Conservation (phyloP, 1,284 basidiomycete genomes). For the Ustilago shanxiensis region DNA sequence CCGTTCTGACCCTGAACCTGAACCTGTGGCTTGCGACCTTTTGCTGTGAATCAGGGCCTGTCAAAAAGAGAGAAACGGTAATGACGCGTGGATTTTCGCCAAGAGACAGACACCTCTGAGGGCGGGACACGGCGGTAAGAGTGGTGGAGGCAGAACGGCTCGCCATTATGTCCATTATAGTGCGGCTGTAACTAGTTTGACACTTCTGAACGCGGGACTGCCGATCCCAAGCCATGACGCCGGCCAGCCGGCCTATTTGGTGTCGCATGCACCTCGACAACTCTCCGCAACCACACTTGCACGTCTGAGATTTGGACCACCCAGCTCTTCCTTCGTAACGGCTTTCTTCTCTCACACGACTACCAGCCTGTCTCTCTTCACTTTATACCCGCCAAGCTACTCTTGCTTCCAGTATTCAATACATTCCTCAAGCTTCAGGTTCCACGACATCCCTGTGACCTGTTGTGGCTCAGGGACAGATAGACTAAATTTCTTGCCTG, state of each 20-base stretch:
- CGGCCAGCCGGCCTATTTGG: not conserved
- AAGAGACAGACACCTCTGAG: not conserved
- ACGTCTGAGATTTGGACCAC: not conserved
- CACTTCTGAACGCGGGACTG: not conserved
- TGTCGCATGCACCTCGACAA: slow-evolving; percentile 16
- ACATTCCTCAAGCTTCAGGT: not conserved
- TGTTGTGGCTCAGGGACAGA: not conserved
- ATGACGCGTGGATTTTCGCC: slow-evolving; percentile 16
- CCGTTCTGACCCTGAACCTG: not conserved
- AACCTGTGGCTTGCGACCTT: no score
- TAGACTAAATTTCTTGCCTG: not conserved
- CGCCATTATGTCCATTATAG: not conserved
- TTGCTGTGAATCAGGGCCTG: slow-evolving; percentile 2
- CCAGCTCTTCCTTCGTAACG: not conserved
- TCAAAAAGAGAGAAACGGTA: not conserved
- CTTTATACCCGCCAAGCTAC: not conserved
- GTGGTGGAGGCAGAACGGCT: not conserved
- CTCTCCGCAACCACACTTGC: slow-evolving; percentile 5
- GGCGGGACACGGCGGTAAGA: not conserved
- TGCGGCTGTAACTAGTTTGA: not conserved
- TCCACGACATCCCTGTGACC: not conserved
- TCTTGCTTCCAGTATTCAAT: not conserved
- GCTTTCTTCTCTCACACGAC: not conserved
- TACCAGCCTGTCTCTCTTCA: not conserved
- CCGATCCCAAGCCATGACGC: slow-evolving; percentile 8